Evolutionary conservation across 2,329 filamentous ascomycete species (phyloP), one percentile per base, ranked within the genome.

Genomic region (Trichoderma hamatum): DNA sequence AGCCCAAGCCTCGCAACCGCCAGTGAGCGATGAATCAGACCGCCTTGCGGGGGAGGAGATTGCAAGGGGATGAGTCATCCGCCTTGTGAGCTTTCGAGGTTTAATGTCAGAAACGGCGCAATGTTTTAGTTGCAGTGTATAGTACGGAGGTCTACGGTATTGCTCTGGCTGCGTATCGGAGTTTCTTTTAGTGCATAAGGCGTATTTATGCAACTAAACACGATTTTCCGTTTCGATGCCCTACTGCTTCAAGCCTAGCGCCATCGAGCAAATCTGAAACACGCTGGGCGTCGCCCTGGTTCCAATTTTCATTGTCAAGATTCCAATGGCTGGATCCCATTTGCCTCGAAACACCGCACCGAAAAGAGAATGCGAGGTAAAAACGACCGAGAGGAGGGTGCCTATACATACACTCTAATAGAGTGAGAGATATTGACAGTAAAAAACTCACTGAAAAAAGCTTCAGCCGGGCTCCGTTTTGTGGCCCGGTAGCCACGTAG

Each of bases 211-310:
- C 39, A 43, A 9, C 6, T 43, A 43, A 19, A 16, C 39, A n/a
- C 7, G 14, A 43, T 43, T 9, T 26, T 34, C 36, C 26, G 24
- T 54, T 30, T 49, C 24, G 24, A 39, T 28, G 19, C 39, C 43
- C 59, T 30, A 16, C 30, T 64, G 54, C 30, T 60, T 49, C 55
- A 26, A 67, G 64, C 52, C 43, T 67, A 67, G 64, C 64, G 64
- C 55, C 64, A 67, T 67, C 64, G 64, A 24, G 54, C 30, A 36
- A 34, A 67, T 67, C 64, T 67, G 64, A 67, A 67, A 67, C 64
- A 51, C 54, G 55, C 54, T 43, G 64, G 55, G 64, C 64, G 56
- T 59, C 10, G 54, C 39, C 58, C 52, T 55, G 26, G 52, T 21
- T 56, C 62, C 62, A 65, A 28, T 67, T 67, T 58, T 60, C 36